Base-by-base conservation (phyloP, 2,329 filamentous ascomycete species). In the Aureobasidium zeae region DNA sequence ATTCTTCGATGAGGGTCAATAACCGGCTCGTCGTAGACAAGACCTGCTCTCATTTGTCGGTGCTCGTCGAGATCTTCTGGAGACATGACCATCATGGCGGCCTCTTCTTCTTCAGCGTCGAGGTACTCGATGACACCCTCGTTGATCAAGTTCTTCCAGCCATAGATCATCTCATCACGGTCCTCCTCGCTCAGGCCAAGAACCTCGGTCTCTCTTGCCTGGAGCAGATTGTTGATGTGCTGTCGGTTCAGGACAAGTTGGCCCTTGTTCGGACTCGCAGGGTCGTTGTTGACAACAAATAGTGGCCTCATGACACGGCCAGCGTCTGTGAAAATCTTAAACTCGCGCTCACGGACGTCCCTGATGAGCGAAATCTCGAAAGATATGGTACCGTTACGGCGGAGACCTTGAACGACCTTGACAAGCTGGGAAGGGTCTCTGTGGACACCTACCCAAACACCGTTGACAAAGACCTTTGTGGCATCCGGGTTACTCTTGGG, bases 41-140 rank as follows among this genome's bases (percentile, higher is more conserved):
- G 24, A 12, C 61, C 59, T 17, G 50, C 44, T 29, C 62, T 62
- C 48, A 68, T 57, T 16, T 59, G 56, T 38, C 60, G 62, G 55
- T 69, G 68, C 45, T 70, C 69, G 48, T 94, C 87, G 26, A 98
- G 70, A 58, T 96, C 91, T 61, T 96, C 89, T 0, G 91, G 91
- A 0, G 87, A 93, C 89, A 98, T 98, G 63, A 88, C 86, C 58
- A 98, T 98, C 91, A 98, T 98, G 28, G 91, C 82, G 0, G 87
- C 94, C 63, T 98, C 93, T 61, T 98, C 91, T 69, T 98, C 93
- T 60, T 98, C 93, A 0, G 91, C 91, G 62, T 98, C 91, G 9
- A 98, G 76, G 57, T 95, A 96, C 61, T 98, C 91, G 26, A 98
- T 83, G 2, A 87, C 86, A 63, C 89, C 91, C 10, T 78, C 76